Base-by-base conservation (phyloP, 1,139 yeast species). In the Hansenula lynferdii region DNA sequence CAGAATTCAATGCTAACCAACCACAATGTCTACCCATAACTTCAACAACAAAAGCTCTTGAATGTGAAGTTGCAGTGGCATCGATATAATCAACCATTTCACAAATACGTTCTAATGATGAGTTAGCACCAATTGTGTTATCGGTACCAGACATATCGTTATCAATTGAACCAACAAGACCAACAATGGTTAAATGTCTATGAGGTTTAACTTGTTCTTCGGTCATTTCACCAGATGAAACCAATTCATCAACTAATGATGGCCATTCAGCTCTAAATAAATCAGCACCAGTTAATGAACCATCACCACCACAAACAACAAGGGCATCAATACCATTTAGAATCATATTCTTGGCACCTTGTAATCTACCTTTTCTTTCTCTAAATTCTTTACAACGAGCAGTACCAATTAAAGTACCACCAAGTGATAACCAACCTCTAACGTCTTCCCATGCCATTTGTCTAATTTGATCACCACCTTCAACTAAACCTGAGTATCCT, bases 21-120 rank as follows among this genome's bases (percentile, higher is more conserved):
- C 94, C 94, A 68, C 94, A 84, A 55, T 84, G 92, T 61, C 94
- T 73, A 44, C 94, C 94, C 94, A 84, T 84, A n/a, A 84, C 94
- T 61, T 84, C 94, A 33, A 84, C 80, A 29, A 84, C 89, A 56
- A 84, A 84, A 8, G 94, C 94, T 58, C 94, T 68, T 22, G 87
- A 82, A 60, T 84, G 94, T 1, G 90, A 82, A 42, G 79, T 80
- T 25, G 94, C 94, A 28, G 94, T 84, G 33, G 90, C 92, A 58
- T 83, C 92, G 44, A 84, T 84, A 57, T 80, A 83, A 61, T 84
- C 94, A 42, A 84, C 80, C 64, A 84, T 81, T 57, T 80, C 80
- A 57, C 85, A 77, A 47, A 84, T 84, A 57, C 94, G 68, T 48
- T 80, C 92, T 48, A 84, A 67, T 0, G 92, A 80, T 23, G 89